Conservation (phyloP, 2,329 filamentous ascomycete species). For the Calonectria hawksworthii region DNA sequence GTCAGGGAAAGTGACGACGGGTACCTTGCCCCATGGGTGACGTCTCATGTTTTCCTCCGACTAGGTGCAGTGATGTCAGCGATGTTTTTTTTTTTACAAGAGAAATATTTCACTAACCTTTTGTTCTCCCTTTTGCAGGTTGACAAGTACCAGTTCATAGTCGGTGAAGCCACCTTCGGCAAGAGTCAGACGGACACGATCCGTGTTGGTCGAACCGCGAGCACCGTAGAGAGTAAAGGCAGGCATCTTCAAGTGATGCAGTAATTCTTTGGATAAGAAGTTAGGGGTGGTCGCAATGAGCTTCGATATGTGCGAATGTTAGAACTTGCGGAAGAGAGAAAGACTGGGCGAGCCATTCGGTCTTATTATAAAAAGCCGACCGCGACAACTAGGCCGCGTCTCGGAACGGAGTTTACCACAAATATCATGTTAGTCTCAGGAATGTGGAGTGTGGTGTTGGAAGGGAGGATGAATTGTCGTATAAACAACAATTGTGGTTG, state of each 20-base stretch:
- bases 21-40: constrained; percentile 59
- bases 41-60: constrained; percentile 53
- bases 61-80: constrained; percentile 47
- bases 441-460: neutral
- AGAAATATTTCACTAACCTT: constrained; percentile 50
- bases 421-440: neutral
- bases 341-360: neutral
- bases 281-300: constrained; percentile 41
- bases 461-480: constrained; percentile 17
- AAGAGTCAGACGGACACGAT: constrained; percentile 58
- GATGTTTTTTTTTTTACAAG: neutral
- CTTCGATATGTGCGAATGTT: constrained; percentile 44
- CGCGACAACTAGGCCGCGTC: neutral
- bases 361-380: constrained; percentile 24
- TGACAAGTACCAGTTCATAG: constrained; percentile 55
- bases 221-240: constrained; percentile 58
- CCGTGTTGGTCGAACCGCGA: constrained; percentile 57
- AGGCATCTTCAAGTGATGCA: constrained; percentile 54
- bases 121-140: constrained; percentile 57
- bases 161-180: constrained; percentile 60
- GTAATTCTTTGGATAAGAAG: constrained; percentile 44
- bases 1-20: constrained; percentile 53
- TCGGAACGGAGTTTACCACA: neutral
- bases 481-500: constrained; percentile 43
- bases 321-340: neutral